These are phyloP conservation scores for Penicillium bovifimosum DNA, from an alignment of 495 filamentous ascomycete genomes.

Conservation along the genomic window DNA sequence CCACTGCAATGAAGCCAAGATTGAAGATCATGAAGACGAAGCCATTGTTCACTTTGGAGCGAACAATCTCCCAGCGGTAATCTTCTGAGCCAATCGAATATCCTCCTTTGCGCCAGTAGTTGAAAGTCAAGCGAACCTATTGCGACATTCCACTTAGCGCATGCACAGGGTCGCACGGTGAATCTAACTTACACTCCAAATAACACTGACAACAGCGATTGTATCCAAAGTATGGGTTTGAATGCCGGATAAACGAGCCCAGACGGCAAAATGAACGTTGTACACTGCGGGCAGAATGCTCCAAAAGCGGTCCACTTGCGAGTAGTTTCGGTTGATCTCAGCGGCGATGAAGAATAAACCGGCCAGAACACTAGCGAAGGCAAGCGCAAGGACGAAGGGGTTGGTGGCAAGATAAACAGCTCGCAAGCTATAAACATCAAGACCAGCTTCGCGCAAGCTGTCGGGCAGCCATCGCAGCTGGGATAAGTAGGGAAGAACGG, in stretches of 20 bases:
- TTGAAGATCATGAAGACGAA: constrained; percentile 77
- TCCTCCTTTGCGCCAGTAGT: constrained; percentile 95
- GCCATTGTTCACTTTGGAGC: constrained; percentile 44
- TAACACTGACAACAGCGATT: constrained; percentile 58
- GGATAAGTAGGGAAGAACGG: constrained; percentile 68
- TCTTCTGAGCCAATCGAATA: constrained; percentile 86
- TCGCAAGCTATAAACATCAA: constrained; percentile 50
- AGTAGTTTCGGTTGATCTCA: constrained; percentile 88
- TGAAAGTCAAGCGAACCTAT: constrained; percentile 79
- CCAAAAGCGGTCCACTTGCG: constrained; percentile 91
- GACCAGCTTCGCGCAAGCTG: constrained; percentile 52
- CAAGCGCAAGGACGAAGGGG: constrained; percentile 72
- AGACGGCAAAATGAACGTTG: constrained; percentile 78
- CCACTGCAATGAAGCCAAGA: constrained; percentile 75
- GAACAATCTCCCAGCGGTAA: constrained; percentile 74
- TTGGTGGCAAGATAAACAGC: constrained; percentile 82
- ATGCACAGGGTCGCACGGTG: background rate
- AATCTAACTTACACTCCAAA: constrained; percentile 73
- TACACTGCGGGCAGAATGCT: constrained; percentile 81
- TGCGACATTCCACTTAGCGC: constrained; percentile 1
- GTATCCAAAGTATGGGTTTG: constrained; percentile 70
- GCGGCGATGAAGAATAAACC: constrained; percentile 64
- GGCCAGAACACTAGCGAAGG: constrained; percentile 61
- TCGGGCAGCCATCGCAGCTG: constrained; percentile 70
- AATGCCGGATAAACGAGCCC: constrained; percentile 68